Evolutionary conservation across 2,329 filamentous ascomycete genomes (phyloP).

Genomic region (Lasiodiplodia theobromae): DNA sequence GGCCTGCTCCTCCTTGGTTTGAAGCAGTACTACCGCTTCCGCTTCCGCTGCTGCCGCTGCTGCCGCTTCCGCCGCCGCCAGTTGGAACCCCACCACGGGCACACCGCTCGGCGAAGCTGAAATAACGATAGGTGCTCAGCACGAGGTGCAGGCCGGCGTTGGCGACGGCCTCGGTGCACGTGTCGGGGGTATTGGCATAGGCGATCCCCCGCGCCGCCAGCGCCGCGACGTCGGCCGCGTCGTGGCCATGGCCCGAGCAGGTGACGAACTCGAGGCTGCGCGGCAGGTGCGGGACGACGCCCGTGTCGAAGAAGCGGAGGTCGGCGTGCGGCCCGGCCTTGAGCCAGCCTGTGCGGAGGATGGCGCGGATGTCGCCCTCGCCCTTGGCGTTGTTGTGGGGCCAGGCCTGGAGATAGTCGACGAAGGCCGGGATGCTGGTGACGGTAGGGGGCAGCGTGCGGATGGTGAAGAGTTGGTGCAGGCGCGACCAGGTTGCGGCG

Average conservation of each 20-base stretch:
- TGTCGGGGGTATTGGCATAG: slow-evolving; percentile 76
- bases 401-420: neutral
- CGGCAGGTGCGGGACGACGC: neutral
- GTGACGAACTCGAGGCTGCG: neutral
- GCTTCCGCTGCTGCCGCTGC: too few relatives aligned
- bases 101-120: slow-evolving; percentile 69
- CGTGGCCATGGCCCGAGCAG: slow-evolving; percentile 13
- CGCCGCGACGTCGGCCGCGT: slow-evolving; percentile 3
- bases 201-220: slow-evolving; percentile 56
- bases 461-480: slow-evolving; percentile 12
- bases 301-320: neutral
- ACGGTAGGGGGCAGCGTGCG: neutral
- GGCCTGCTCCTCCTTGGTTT: slow-evolving; percentile 34
- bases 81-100: slow-evolving; percentile 52
- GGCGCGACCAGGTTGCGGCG: neutral
- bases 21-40: neutral
- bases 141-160: slow-evolving; percentile 75
- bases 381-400: neutral
- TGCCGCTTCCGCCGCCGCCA: neutral
- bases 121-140: slow-evolving; percentile 71
- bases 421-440: neutral
- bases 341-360: slow-evolving; percentile 23
- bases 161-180: slow-evolving; percentile 75
- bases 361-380: neutral
- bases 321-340: slow-evolving; percentile 6